A percentile compares a stretch with the other conserved stretches of the same genome.
Conservation (phyloP, 257 asterid species). For the Nicotiana knightiana region DNA sequence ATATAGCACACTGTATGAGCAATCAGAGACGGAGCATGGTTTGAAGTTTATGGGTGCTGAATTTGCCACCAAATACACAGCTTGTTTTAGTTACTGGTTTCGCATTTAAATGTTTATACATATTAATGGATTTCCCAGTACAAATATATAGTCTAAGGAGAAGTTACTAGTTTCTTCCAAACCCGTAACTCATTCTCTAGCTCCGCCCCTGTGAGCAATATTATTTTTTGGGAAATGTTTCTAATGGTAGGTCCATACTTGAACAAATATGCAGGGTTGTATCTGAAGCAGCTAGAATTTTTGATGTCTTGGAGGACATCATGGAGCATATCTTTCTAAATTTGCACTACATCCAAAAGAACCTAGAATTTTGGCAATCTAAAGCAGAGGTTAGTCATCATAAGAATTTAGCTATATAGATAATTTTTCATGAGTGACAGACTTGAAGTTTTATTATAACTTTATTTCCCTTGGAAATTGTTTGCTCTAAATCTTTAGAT, state of each 20-base stretch:
- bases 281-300: conserved; percentile 41
- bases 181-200: too few relatives aligned
- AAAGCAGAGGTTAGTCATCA: conserved; percentile 63
- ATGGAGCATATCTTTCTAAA: conserved; percentile 54
- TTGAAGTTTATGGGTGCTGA: too few relatives aligned
- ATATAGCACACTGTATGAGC: neutral
- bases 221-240: neutral
- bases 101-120: too few relatives aligned
- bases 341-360: conserved; percentile 71
- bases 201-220: too few relatives aligned
- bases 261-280: conserved; percentile 39
- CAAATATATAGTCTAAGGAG: too few relatives aligned
- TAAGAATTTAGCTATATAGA: neutral
- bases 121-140: too few relatives aligned
- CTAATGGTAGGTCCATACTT: neutral
- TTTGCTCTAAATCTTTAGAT: neutral
- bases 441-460: neutral
- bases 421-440: neutral
- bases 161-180: too few relatives aligned
- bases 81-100: too few relatives aligned
- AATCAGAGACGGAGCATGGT: too few relatives aligned
- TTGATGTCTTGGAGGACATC: conserved; percentile 66
- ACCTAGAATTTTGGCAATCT: conserved; percentile 76
- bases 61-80: too few relatives aligned
- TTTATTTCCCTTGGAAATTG: too few relatives aligned